Evolutionary conservation across 208 protist genomes (phyloP), one percentile per base, ranked within the genome.

Genomic region (Trypanosomatidae sp.): DNA sequence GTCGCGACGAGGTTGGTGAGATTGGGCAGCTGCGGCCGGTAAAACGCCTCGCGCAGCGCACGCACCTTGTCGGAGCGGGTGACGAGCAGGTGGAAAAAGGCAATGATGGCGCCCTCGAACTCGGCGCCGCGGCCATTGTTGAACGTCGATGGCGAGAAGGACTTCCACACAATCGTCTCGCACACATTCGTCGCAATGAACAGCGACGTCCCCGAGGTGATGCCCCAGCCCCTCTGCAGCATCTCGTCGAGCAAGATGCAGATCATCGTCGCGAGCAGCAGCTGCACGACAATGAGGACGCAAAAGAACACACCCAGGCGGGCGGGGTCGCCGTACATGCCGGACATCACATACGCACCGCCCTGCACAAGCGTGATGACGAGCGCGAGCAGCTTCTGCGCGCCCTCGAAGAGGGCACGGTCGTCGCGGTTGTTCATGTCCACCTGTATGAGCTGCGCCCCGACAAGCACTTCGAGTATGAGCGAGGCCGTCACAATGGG

Each of bases 131-230:
- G 79, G 41, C 97, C 98, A 13, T 81, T 96, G 81, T 97, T 99
- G 76, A 99, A 88, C 22, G 97, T 99, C 37, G 87, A 97, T 23
- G 98, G 98, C 6, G 90, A 98, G 73, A 99, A 98, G 16, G 95
- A 71, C 69, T 99, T 99, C 98, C 98, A 99, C 19, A 99, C 69
- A 56, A 99, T 99, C 5, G 84, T 98, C 69, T 99, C 98, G 75
- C 98, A 99, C 43, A 99, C 98, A 78, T 99, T 99, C 38, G 97
- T 99, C 28, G 98, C 96, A 61, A 99, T 99, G 82, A 99, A 99
- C 21, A 99, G 80, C 4, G 98, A 99, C 26, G 98, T 99, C 59
- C 97, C 98, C 27, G 85, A 96, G 44, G 97, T 97, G 26, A 99
- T 84, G 48, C 98, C 98, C 83, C 99, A 99, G 19, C 98, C 98